Evolutionary conservation across 2,329 filamentous ascomycete species (phyloP).

Genomic region (Arthrobotrys iridis): DNA sequence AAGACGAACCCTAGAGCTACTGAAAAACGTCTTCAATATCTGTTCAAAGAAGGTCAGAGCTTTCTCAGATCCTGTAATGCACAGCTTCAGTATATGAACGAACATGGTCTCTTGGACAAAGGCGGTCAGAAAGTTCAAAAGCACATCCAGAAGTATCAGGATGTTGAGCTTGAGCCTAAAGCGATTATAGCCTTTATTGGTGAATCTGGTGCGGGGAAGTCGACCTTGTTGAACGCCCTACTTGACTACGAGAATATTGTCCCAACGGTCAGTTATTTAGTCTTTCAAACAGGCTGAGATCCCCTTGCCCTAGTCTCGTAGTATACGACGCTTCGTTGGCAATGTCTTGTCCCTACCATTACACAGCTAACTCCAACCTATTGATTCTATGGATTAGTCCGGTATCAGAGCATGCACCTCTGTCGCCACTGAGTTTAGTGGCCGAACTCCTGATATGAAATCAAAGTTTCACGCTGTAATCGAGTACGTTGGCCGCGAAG

Average conservation of each 20-base stretch:
- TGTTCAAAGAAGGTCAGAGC: background rate
- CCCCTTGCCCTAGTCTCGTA: background rate
- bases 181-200: conserved; percentile 42
- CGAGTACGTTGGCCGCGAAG: conserved; percentile 25
- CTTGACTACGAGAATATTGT: conserved; percentile 45
- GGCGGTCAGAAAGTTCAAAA: conserved; percentile 25
- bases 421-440: conserved; percentile 42
- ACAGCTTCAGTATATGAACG: conserved; percentile 25
- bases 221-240: conserved; percentile 30
- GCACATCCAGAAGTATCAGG: conserved; percentile 25
- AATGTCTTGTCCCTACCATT: background rate
- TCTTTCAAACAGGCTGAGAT: too few relatives aligned
- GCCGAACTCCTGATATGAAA: conserved; percentile 9
- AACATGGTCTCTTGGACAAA: conserved; percentile 25
- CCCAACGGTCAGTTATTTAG: conserved; percentile 22
- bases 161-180: background rate
- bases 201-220: conserved; percentile 44
- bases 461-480: conserved; percentile 20
- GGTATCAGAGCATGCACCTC: conserved; percentile 43
- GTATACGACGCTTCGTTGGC: too few relatives aligned
- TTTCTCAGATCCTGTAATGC: conserved; percentile 18
- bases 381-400: conserved; percentile 1
- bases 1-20: background rate
- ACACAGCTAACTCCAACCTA: too few relatives aligned
- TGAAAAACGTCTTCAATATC: conserved; percentile 3